phyloP scores from a whole-genome alignment of 148 eudicot genomes.

The Selenicereus undatus region DNA sequence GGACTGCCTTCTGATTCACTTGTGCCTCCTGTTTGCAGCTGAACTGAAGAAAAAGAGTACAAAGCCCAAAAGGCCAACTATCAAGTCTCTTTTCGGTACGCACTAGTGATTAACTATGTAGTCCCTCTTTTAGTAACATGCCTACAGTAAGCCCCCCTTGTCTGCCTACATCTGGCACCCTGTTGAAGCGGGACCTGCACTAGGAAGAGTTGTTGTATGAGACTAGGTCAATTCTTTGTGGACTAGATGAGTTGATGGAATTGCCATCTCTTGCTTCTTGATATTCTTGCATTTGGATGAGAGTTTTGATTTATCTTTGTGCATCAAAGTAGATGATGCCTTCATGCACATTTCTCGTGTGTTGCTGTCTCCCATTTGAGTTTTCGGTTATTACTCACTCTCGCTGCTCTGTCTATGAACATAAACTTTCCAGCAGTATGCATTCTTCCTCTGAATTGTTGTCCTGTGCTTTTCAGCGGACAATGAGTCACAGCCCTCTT shows the following conservation, averaged over 20 bases:
- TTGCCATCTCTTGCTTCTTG: too few relatives aligned
- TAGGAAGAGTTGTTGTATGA: too few relatives aligned
- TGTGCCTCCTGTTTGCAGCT: slow-evolving; percentile 46
- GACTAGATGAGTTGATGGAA: too few relatives aligned
- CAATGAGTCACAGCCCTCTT: slow-evolving; percentile 49
- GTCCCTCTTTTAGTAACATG: neutral
- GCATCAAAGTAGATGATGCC: too few relatives aligned
- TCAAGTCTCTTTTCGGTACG: slow-evolving; percentile 91
- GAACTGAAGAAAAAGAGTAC: slow-evolving; percentile 87
- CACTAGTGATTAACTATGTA: neutral
- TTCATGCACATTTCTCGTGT: too few relatives aligned
- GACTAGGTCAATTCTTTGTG: too few relatives aligned
- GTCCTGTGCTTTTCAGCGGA: slow-evolving; percentile 35
- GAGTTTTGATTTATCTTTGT: too few relatives aligned
- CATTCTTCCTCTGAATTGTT: neutral
- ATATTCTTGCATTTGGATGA: too few relatives aligned
- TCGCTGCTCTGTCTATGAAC: too few relatives aligned
- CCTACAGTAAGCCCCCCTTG: neutral
- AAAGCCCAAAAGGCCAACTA: slow-evolving; percentile 90
- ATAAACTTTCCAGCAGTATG: neutral
- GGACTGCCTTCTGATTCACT: neutral
- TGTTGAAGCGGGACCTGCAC: too few relatives aligned
- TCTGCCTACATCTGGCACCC: too few relatives aligned
- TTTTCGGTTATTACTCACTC: neutral
- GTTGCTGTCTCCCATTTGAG: neutral